Conservation (phyloP, 345 rosid species). For the Microcos paniculata region DNA sequence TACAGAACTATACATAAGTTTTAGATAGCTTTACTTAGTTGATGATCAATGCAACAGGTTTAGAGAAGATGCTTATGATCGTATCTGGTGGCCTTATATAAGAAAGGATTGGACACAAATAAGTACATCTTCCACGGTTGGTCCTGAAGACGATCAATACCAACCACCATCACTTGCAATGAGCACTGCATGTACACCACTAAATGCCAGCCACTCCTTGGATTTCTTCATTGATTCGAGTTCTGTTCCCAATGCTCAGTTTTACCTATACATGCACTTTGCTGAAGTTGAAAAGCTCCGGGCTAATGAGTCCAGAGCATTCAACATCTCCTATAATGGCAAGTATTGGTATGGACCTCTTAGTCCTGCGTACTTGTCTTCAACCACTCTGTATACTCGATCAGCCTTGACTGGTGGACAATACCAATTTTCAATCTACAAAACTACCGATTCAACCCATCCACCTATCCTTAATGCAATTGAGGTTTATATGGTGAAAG, state of each 20-base stretch:
- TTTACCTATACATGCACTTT: constrained; percentile 30
- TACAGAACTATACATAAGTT: not conserved
- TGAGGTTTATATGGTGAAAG: constrained; percentile 16
- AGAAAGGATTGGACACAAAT: not conserved
- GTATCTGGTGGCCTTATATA: constrained; percentile 10
- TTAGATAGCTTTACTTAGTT: not conserved
- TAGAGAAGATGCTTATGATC: constrained; percentile 25
- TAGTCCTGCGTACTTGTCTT: constrained; percentile 7
- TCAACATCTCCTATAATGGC: constrained; percentile 16
- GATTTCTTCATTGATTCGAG: not conserved
- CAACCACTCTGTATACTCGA: not conserved
- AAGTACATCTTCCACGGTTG: constrained; percentile 9
- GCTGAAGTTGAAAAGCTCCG: constrained; percentile 31
- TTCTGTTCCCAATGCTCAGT: not conserved
- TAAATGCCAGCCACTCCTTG: constrained; percentile 12
- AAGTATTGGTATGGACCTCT: not conserved
- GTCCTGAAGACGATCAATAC: not conserved
- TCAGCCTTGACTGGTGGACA: constrained; percentile 9
- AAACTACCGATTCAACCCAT: constrained; percentile 24
- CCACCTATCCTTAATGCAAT: constrained; percentile 30
- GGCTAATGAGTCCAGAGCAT: constrained; percentile 20
- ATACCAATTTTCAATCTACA: constrained; percentile 13
- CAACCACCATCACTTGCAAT: constrained; percentile 24
- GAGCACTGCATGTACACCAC: constrained; percentile 18
- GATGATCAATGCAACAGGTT: constrained; percentile 14